These are phyloP conservation scores for Geotrichum bryndzae DNA, from an alignment of 1,139 yeast genomes.

Conservation along the genomic window DNA sequence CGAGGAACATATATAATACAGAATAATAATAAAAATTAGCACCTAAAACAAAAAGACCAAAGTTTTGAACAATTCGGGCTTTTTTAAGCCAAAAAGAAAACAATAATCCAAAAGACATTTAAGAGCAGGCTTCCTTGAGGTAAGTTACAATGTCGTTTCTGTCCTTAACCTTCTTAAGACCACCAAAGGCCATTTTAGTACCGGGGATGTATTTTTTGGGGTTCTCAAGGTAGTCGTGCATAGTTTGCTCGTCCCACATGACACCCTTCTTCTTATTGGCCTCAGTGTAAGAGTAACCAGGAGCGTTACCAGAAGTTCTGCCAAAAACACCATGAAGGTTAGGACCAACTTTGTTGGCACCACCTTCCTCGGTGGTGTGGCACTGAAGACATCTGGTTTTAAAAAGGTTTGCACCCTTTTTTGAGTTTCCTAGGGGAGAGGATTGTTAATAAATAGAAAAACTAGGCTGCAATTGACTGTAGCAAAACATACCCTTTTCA, in stretches of 20 bases:
- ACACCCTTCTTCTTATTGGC: slow-evolving; percentile 98
- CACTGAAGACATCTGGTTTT: slow-evolving; percentile 99
- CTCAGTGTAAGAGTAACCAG: slow-evolving; percentile 92
- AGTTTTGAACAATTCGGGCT: background rate
- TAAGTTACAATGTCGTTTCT: slow-evolving; percentile 94
- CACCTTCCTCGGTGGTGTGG: slow-evolving; percentile 95
- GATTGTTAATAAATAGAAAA: background rate
- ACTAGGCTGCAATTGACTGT: background rate
- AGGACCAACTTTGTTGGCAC: slow-evolving; percentile 98
- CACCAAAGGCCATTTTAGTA: slow-evolving; percentile 99
- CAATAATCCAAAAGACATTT: background rate
- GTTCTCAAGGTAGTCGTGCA: slow-evolving; percentile 95
- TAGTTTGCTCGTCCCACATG: slow-evolving; percentile 76
- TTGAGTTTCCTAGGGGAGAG: slow-evolving; percentile 61
- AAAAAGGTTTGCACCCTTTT: slow-evolving; percentile 97
- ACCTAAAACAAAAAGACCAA: background rate
- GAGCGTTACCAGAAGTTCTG: slow-evolving; percentile 87
- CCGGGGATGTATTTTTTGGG: slow-evolving; percentile 99
- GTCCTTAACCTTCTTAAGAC: slow-evolving; percentile 98
- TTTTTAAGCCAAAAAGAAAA: background rate
- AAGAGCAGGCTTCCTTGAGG: slow-evolving; percentile 57
- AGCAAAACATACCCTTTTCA: background rate
- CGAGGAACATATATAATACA: background rate
- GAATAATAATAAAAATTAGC: background rate
- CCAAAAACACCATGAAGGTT: slow-evolving; percentile 93